Evolutionary conservation across 164 flowering plant species (phyloP).

Genomic region (Tinospora cordifolia): DNA sequence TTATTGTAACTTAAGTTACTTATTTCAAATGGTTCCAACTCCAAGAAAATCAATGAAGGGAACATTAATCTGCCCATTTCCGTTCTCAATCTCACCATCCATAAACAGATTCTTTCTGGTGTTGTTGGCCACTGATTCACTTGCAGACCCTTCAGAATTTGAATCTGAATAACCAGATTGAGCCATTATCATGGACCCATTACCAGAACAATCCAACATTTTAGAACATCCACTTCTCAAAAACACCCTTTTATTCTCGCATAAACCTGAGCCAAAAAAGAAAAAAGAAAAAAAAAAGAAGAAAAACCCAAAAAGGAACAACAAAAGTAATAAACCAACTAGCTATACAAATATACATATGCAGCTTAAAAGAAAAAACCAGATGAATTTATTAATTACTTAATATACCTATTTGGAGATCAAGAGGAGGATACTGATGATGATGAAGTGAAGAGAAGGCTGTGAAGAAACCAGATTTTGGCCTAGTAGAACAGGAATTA

Average conservation of each 20-base stretch:
- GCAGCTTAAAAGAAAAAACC: not conserved
- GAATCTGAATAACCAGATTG: conserved; percentile 20
- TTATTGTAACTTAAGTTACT: not conserved
- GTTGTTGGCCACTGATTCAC: conserved; percentile 32
- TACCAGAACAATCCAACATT: not conserved
- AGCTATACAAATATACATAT: not conserved
- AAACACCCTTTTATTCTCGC: conserved; percentile 7
- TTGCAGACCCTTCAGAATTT: conserved; percentile 35
- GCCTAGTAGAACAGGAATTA: conserved; percentile 19
- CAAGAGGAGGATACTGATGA: not conserved
- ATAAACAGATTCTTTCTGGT: conserved; percentile 12
- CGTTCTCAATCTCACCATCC: conserved; percentile 22
- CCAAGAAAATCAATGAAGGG: conserved; percentile 61
- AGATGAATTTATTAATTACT: not conserved
- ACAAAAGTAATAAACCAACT: not conserved
- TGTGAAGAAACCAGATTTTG: conserved; percentile 7
- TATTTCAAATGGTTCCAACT: conserved; percentile 33
- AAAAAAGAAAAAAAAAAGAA: no score
- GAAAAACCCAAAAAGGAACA: not conserved
- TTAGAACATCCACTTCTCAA: not conserved
- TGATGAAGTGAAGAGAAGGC: not conserved
- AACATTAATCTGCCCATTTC: conserved; percentile 18
- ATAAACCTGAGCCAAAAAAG: conserved; percentile 3
- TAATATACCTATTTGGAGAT: conserved; percentile 11
- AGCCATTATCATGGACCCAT: conserved; percentile 1